Base-by-base conservation (phyloP, 805 yeast species). In the Debaryomyces prosopidis region DNA sequence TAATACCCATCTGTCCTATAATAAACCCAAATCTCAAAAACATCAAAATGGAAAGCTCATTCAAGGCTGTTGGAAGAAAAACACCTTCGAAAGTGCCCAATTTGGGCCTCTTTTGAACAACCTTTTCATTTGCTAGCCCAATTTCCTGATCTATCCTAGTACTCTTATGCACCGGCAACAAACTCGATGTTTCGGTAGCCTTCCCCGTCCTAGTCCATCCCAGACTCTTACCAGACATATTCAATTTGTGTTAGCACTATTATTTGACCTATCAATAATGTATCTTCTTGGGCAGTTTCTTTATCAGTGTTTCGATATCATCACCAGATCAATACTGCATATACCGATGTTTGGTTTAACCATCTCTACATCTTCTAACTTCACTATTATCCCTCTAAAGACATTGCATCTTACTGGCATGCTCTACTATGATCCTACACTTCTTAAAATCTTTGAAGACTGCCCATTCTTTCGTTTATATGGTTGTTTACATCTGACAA, bases 11-110 rank as follows among this genome's bases (percentile, higher is more conserved):
- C 60, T 94, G 97, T 8, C 99, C 99, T 28, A 94, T 75, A 30
- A 94, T 85, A 68, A 91, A 94, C 5, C 99, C 99, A 63, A 94
- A 94, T 51, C 99, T 80, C 53, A 94, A 73, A 62, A 92, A 94
- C 96, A 94, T 90, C 63, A 94, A 77, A 57, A 94, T 94, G 2
- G 97, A 90, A 26, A 94, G 73, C 36, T 94, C 97, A 65, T 94
- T 94, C 34, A 94, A 72, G 0, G 96, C 81, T 0, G 98, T 94
- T 9, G 99, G 99, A 12, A 94, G 77, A 59, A 95, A 91, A 2
- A 91, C 97, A 12, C 97, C 98, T 47, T 82, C 85, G 49, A 85
- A 82, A 0, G 97, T 92, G 36, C 84, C 89, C 41, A 91, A 69
- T 57, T 91, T 91, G 8, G 48, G 36, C 9, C 27, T 18, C 5